Evolutionary conservation across 306 rosid species (phyloP), one percentile per base, ranked within the genome.

Genomic region (Lathyrus oleraceus): DNA sequence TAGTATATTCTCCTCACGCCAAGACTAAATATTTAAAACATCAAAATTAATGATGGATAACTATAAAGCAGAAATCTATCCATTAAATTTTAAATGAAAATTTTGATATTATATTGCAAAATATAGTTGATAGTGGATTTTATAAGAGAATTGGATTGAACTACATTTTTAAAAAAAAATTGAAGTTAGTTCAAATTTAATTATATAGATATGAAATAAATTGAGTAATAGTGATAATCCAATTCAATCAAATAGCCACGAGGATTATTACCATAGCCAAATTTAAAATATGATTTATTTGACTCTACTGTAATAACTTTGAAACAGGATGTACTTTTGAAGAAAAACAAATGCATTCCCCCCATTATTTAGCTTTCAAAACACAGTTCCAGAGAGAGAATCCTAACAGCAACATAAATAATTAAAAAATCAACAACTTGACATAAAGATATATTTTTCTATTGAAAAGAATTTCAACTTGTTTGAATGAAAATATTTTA

Each of bases 401-500:
- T 36, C 52, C 35, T 15, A 40, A 38, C 59, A 11, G 56, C 60
- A 60, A 28, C 60, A 42, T 53, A 15, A 52, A 62, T 17, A 16
- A 63, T 45, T 73, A 65, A 32, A 32, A 67, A 2, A 57, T 56
- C 1, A 6, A 13, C 81, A 78, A 60, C 42, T 52, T 67, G 81
- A 10, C 1, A 6, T 51, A 3, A 49, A 28, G 70, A 38, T 76
- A 30, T 23, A 61, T 14, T 79, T 74, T 72, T 40, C 67, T 83
- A 67, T 61, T 76, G 40, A 64, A 72, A 68, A 76, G 63, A 40
- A 76, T 59, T 67, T 76, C 87, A 80, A 83, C 82, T 80, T 74
- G 82, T 65, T 77, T 77, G 84, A 80, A 80, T 65, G 43, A 44
- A 73, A 16, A 20, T 35, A 77, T 32, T 53, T 76, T 77, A 73